These are phyloP conservation scores for Teunomyces atbi DNA, from an alignment of 805 yeast species.

Conservation along the genomic window DNA sequence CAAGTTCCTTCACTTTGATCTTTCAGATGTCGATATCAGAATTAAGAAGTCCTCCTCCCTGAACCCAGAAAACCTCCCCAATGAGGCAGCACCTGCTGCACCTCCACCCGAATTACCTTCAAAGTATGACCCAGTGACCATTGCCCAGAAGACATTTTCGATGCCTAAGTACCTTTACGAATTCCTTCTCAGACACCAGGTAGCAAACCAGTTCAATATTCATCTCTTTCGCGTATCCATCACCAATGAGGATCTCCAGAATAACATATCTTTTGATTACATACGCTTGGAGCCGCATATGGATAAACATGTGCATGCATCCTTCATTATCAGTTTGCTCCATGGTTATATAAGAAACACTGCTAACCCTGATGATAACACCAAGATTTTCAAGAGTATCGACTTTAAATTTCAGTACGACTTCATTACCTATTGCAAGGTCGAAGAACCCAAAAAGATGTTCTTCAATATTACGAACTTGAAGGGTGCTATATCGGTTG, in stretches of 20 bases:
- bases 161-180: constrained; percentile 21
- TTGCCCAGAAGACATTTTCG: neutral
- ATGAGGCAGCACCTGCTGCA: constrained; percentile 3
- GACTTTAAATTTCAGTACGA: constrained; percentile 23
- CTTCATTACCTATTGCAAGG: constrained; percentile 17
- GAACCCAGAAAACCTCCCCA: constrained; percentile 2
- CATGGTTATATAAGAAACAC: constrained; percentile 22
- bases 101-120: constrained; percentile 2
- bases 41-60: neutral
- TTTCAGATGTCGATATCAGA: constrained; percentile 19
- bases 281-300: constrained; percentile 6
- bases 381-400: constrained; percentile 23
- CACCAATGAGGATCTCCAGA: constrained; percentile 1
- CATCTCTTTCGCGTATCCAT: constrained; percentile 17
- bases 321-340: constrained; percentile 14
- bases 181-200: constrained; percentile 13
- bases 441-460: constrained; percentile 8
- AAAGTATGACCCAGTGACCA: neutral
- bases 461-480: constrained; percentile 14
- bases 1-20: constrained; percentile 27
- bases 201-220: constrained; percentile 25
- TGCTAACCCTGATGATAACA: constrained; percentile 10
- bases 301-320: constrained; percentile 9
- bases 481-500: constrained; percentile 10
- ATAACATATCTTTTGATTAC: neutral